phyloP scores from a whole-genome alignment of 2,329 filamentous ascomycete species.

The Colletotrichum eleusines region DNA sequence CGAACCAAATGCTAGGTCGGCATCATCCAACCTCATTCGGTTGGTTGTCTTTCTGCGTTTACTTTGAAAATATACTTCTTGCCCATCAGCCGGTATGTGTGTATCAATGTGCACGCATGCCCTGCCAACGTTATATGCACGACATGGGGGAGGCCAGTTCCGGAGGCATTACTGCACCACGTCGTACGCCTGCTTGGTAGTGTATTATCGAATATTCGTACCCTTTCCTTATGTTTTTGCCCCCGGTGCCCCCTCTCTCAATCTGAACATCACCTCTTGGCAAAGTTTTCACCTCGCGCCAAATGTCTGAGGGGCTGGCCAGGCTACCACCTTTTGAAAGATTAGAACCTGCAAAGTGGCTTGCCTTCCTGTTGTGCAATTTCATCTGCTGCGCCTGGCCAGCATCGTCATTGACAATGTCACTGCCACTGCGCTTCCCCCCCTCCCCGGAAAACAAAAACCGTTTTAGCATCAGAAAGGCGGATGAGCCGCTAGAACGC shows the following conservation, averaged over 20 bases:
- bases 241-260: constrained; percentile 11
- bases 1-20: neutral
- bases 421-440: neutral
- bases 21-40: constrained; percentile 18
- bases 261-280: constrained; percentile 35
- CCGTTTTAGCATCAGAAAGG: neutral
- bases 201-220: neutral
- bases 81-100: neutral
- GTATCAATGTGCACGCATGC: constrained; percentile 4
- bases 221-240: neutral
- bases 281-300: constrained; percentile 8
- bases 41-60: neutral
- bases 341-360: neutral
- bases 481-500: neutral
- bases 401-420: neutral
- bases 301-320: constrained; percentile 1
- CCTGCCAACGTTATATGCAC: constrained; percentile 34
- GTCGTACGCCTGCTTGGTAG: neutral
- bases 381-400: neutral
- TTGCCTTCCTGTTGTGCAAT: neutral
- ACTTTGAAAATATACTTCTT: neutral
- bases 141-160: constrained; percentile 33
- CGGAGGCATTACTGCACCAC: constrained; percentile 29
- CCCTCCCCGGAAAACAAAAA: too few relatives aligned
- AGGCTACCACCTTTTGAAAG: constrained; percentile 5